A percentile compares a stretch with the other conserved stretches of the same genome.
Evolutionary conservation across 2,329 filamentous ascomycete species (phyloP).

Genomic region (Xylaria digitata): DNA sequence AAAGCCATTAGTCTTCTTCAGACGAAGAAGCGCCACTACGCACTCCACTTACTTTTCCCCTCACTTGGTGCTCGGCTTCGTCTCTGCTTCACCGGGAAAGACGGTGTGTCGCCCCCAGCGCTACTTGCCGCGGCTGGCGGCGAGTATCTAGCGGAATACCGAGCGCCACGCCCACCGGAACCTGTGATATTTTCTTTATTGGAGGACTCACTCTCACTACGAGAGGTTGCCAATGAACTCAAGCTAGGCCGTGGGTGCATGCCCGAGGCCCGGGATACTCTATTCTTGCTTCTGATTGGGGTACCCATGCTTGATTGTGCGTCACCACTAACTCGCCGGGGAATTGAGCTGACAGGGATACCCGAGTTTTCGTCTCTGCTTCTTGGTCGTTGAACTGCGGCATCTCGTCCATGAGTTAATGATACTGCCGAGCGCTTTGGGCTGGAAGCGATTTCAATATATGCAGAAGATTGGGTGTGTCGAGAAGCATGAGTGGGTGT

Average conservation of each 20-base stretch:
- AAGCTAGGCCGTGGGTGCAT: constrained; percentile 43
- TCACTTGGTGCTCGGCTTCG: constrained; percentile 45
- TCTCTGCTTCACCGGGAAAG: constrained; percentile 40
- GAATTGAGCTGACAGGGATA: constrained; percentile 43
- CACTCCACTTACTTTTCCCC: constrained; percentile 43
- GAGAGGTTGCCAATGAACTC: constrained; percentile 33
- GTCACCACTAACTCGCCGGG: constrained; percentile 43
- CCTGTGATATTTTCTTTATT: constrained; percentile 47
- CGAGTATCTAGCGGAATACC: constrained; percentile 40
- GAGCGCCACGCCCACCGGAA: constrained; percentile 30
- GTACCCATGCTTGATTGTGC: constrained; percentile 30
- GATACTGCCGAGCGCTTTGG: constrained; percentile 51
- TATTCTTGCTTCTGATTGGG: constrained; percentile 35
- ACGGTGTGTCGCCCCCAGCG: constrained; percentile 19
- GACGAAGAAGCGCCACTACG: constrained; percentile 39
- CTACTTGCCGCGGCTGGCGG: constrained; percentile 31
- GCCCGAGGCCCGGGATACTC: constrained; percentile 42
- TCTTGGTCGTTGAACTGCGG: constrained; percentile 41
- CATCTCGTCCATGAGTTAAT: constrained; percentile 57
- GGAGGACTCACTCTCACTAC: constrained; percentile 45
- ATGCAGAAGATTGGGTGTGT: constrained; percentile 55
- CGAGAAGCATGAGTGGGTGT: constrained; percentile 62
- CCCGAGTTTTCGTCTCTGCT: constrained; percentile 43
- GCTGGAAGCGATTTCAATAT: constrained; percentile 65
- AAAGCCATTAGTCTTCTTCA: constrained; percentile 15